A percentile compares a stretch with the other conserved stretches of the same genome.
Conservation (phyloP, 495 filamentous ascomycete species). For the Hyphodiscus hymeniophilus region DNA sequence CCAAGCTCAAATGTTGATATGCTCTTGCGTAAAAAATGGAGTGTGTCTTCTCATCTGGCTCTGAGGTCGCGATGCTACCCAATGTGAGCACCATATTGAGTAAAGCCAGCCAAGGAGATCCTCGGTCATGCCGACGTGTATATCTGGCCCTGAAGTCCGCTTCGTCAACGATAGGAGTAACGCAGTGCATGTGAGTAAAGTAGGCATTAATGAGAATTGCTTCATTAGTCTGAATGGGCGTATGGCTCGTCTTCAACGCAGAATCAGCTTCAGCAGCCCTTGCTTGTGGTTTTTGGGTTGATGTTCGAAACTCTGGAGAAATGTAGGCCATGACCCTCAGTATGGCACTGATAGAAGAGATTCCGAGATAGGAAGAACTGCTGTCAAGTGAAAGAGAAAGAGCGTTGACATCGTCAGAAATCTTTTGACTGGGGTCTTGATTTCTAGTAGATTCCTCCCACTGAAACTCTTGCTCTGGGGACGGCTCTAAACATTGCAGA, state of each 20-base stretch:
- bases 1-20: constrained; percentile 58
- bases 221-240: constrained; percentile 49
- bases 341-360: constrained; percentile 72
- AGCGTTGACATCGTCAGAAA: constrained; percentile 76
- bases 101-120: constrained; percentile 66
- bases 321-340: constrained; percentile 75
- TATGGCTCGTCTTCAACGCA: constrained; percentile 13
- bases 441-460: constrained; percentile 49
- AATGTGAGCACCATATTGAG: constrained; percentile 77
- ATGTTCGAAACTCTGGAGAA: constrained; percentile 51
- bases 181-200: constrained; percentile 66
- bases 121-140: constrained; percentile 53
- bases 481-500: constrained; percentile 42
- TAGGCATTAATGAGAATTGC: constrained; percentile 65
- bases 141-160: constrained; percentile 65
- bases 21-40: constrained; percentile 64
- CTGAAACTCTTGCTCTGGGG: constrained; percentile 43
- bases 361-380: constrained; percentile 69
- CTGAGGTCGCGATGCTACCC: constrained; percentile 62
- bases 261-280: constrained; percentile 33
- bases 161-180: constrained; percentile 72
- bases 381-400: constrained; percentile 64
- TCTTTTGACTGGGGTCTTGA: constrained; percentile 51
- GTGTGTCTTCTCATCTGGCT: constrained; percentile 62
- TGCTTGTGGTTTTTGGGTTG: constrained; percentile 26